Evolutionary conservation across 73 alveolate genomes (phyloP).

Genomic region (Stentor roeselii): DNA sequence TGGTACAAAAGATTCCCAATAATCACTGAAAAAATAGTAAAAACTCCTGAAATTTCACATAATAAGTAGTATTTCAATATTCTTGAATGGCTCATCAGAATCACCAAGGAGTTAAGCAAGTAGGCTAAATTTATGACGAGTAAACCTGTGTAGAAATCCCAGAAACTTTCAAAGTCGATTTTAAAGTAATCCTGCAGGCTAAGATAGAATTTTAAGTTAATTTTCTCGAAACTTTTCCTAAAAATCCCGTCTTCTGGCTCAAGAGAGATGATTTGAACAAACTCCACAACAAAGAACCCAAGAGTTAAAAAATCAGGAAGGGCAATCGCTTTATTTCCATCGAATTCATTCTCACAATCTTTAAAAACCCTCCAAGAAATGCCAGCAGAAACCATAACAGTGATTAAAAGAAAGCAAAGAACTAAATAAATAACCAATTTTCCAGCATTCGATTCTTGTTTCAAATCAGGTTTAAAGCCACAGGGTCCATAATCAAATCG

Average conservation of each 20-base stretch:
- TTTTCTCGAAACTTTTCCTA: too few species aligned
- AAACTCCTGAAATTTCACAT: neutral
- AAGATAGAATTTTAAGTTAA: neutral
- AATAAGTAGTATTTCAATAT: neutral
- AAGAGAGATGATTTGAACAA: too few species aligned
- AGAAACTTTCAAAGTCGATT: neutral
- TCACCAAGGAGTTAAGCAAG: neutral
- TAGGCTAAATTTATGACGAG: neutral
- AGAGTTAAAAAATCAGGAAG: too few species aligned
- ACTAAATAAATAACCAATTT: too few species aligned
- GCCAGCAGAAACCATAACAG: too few species aligned
- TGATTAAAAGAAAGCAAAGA: too few species aligned
- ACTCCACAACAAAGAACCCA: too few species aligned
- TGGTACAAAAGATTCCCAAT: neutral
- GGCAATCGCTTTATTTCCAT: too few species aligned
- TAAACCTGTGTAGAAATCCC: conserved; percentile 1
- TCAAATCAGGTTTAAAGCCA: neutral
- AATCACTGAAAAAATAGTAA: neutral
- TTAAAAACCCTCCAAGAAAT: too few species aligned
- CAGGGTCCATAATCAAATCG: neutral
- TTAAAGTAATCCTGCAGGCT: neutral
- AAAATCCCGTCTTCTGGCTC: too few species aligned
- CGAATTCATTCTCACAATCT: too few species aligned
- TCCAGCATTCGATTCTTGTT: neutral
- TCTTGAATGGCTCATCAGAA: neutral